Evolutionary conservation across 1,284 basidiomycete species (phyloP), one percentile per base, ranked within the genome.

Genomic region (Afroboletus lepidellus): DNA sequence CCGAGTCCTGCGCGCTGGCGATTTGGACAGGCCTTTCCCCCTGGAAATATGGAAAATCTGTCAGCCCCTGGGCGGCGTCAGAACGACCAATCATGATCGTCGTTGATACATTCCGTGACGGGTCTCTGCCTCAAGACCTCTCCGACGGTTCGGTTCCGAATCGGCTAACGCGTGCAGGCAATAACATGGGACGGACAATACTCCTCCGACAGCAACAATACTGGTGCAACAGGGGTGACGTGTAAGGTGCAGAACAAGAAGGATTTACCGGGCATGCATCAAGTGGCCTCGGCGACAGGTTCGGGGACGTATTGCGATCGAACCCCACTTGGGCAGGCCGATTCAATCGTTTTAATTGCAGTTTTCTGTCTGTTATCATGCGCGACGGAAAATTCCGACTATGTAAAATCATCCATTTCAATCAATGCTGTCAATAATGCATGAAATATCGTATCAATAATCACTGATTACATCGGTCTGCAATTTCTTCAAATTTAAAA

Each of bases 371-470:
- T n/a, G n/a, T n/a, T n/a, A n/a, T n/a, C n/a, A n/a, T n/a, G n/a
- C n/a, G n/a, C n/a, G n/a, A n/a, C n/a, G n/a, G n/a, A n/a, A n/a
- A n/a, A n/a, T n/a, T n/a, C n/a, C n/a, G n/a, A n/a, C n/a, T n/a
- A n/a, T n/a, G 36, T 23, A 23, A 23, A 33, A 8, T 18, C 23
- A 23, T 27, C 24, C 25, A 24, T 27, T 20, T 8, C 29, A 20
- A 39, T 48, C 20, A 29, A 15, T 29, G 27, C 27, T 3, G 16
- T 47, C 25, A 41, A 30, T 9, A 16, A 37, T 3, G 41, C 8
- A 20, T 45, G 24, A 38, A 45, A 45, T 55, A 50, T 50, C 39
- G 5, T 49, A 46, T 46, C 16, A 24, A 27, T 33, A 53, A 50
- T 44, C 16, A 32, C 13, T 16, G 49, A 23, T 11, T 30, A 46